Evolutionary conservation across 192 early-diverging fungal species (phyloP).

Genomic region (Coemansia sp.): DNA sequence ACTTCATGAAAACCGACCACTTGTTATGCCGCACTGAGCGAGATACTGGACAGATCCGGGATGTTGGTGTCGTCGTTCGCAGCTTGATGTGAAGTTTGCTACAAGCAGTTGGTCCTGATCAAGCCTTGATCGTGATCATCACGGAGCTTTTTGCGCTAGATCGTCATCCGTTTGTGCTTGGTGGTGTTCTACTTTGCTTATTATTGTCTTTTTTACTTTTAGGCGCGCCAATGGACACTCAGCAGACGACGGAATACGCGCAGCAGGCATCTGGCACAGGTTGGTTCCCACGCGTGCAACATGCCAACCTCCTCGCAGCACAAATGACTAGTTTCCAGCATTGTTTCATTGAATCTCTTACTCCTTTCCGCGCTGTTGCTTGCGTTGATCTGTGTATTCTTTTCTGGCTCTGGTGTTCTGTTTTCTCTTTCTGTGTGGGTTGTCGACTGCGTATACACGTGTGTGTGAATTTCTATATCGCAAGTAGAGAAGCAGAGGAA

Average conservation of each 20-base stretch:
- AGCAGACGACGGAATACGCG: not conserved
- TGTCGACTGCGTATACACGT: not conserved
- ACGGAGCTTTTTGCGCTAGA: too few species aligned
- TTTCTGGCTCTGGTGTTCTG: not conserved
- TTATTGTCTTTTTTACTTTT: not conserved
- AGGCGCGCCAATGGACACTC: not conserved
- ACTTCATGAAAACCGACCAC: too few species aligned
- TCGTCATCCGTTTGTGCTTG: too few species aligned
- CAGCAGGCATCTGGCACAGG: not conserved
- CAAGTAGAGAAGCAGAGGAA: not conserved
- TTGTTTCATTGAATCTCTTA: not conserved
- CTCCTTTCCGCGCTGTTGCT: not conserved
- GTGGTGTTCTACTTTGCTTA: not conserved
- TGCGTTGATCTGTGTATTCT: not conserved
- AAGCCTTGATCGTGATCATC: too few species aligned
- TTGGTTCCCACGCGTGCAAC: not conserved
- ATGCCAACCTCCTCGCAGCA: not conserved
- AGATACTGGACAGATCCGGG: too few species aligned
- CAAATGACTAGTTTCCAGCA: not conserved
- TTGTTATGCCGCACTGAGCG: too few species aligned
- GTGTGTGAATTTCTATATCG: not conserved
- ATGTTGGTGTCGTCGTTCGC: too few species aligned
- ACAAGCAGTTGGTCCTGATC: too few species aligned
- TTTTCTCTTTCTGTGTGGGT: not conserved
- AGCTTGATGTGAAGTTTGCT: too few species aligned